Percentiles rank a stretch among this genome's conserved stretches.
Conservation (phyloP, 331 rosid genomes). For the Ulmus americana region DNA sequence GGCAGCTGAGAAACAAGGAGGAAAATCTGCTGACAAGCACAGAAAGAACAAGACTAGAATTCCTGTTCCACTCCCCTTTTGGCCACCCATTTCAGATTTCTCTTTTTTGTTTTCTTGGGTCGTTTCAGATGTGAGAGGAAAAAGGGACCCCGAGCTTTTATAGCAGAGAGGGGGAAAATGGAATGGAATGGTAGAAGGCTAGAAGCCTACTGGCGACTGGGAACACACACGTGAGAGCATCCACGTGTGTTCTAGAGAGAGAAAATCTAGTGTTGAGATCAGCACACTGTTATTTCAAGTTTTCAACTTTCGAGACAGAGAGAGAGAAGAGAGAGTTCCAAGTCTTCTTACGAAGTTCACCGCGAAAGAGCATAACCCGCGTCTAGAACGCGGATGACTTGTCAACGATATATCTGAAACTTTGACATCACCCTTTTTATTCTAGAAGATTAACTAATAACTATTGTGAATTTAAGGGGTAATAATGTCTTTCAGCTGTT, state of each 20-base stretch:
- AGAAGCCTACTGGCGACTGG: not conserved
- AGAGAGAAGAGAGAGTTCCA: not conserved
- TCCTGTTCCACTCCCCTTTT: slow-evolving; percentile 17
- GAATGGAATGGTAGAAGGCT: too few species aligned
- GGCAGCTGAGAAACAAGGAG: slow-evolving; percentile 30
- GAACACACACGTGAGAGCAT: not conserved
- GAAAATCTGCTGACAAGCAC: slow-evolving; percentile 27
- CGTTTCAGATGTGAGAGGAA: not conserved
- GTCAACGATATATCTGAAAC: not conserved
- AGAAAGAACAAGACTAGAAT: slow-evolving; percentile 17
- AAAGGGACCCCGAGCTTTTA: not conserved
- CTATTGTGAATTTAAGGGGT: not conserved
- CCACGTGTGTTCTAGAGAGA: slow-evolving; percentile 3
- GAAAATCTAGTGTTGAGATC: not conserved
- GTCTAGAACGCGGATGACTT: slow-evolving; percentile 8
- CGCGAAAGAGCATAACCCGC: slow-evolving; percentile 9
- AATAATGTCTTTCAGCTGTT: not conserved
- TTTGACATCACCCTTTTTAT: not conserved
- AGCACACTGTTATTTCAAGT: not conserved
- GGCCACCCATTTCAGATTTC: not conserved
- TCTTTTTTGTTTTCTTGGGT: not conserved
- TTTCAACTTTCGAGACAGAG: not conserved
- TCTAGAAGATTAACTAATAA: too few species aligned
- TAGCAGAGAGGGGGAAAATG: not conserved
- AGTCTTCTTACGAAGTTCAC: slow-evolving; percentile 4